Evolutionary conservation across 805 yeast species (phyloP).

Genomic region (Saccharomyces mikatae): DNA sequence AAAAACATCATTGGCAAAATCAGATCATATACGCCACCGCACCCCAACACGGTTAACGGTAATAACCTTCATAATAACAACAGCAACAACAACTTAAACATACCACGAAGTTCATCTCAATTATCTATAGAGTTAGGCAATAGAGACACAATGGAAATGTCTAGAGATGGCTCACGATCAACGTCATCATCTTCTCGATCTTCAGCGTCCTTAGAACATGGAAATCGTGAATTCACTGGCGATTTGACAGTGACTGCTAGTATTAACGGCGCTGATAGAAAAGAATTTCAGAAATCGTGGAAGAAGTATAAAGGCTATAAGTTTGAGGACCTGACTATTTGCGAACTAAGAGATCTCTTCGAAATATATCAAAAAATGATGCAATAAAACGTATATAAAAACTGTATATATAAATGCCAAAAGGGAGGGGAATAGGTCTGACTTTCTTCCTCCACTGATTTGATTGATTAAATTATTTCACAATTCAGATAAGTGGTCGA

Average conservation of each 20-base stretch:
- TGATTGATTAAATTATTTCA: neutral
- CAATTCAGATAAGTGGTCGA: neutral
- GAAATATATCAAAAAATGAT: conserved; percentile 23
- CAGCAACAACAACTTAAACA: conserved; percentile 1
- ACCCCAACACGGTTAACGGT: conserved; percentile 2
- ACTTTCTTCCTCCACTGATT: neutral
- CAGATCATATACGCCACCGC: conserved; percentile 27
- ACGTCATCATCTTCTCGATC: neutral
- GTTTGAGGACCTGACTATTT: conserved; percentile 27
- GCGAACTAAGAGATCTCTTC: conserved; percentile 24
- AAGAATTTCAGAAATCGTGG: conserved; percentile 14
- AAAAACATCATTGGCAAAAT: conserved; percentile 26
- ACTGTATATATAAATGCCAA: neutral
- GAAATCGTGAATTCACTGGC: neutral
- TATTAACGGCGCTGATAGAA: neutral
- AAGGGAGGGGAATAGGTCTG: neutral
- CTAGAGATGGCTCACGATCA: neutral
- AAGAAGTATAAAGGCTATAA: conserved; percentile 15
- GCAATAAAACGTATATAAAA: neutral
- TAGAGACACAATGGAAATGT: neutral
- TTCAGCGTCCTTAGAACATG: neutral
- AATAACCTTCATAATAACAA: neutral
- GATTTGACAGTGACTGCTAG: neutral
- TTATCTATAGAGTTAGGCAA: neutral
- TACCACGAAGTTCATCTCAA: conserved; percentile 1